Evolutionary conservation across 306 rosid genomes (phyloP).

Genomic region (Fagus sylvatica): DNA sequence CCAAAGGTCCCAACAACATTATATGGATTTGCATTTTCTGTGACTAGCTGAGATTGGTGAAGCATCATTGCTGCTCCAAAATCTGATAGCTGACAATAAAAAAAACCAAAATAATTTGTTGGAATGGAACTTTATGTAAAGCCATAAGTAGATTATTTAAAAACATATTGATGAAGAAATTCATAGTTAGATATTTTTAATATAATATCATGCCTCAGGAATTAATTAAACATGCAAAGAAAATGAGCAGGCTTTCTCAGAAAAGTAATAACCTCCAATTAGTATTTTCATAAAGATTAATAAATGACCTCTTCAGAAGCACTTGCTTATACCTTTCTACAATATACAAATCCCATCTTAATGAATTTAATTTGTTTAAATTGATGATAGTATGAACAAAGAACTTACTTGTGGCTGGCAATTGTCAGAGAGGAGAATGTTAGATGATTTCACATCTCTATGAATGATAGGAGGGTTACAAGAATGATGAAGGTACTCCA

Average conservation of each 20-base stretch:
- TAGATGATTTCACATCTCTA: conserved; percentile 47
- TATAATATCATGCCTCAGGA: not conserved
- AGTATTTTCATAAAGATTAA: too few relatives aligned
- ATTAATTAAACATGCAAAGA: not conserved
- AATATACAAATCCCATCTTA: too few relatives aligned
- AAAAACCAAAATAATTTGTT: not conserved
- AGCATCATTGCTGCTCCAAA: conserved; percentile 46
- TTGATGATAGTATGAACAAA: not conserved
- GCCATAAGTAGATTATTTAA: not conserved
- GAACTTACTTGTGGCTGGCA: conserved; percentile 42
- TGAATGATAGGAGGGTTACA: conserved; percentile 46
- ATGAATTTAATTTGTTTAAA: too few relatives aligned
- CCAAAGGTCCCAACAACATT: conserved; percentile 46
- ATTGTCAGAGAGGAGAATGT: conserved; percentile 47
- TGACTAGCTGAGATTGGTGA: conserved; percentile 21
- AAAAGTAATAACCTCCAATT: too few relatives aligned
- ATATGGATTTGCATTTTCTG: conserved; percentile 15
- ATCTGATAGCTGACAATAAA: conserved; percentile 38
- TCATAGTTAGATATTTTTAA: too few relatives aligned
- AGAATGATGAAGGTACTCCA: conserved; percentile 48
- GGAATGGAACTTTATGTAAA: not conserved
- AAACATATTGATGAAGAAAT: too few relatives aligned
- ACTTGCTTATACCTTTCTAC: too few relatives aligned
- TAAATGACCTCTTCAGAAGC: too few relatives aligned
- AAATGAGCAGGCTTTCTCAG: too few relatives aligned